Evolutionary conservation across 352 stramenopile species (phyloP).

Genomic region (Blastocystis sp.): DNA sequence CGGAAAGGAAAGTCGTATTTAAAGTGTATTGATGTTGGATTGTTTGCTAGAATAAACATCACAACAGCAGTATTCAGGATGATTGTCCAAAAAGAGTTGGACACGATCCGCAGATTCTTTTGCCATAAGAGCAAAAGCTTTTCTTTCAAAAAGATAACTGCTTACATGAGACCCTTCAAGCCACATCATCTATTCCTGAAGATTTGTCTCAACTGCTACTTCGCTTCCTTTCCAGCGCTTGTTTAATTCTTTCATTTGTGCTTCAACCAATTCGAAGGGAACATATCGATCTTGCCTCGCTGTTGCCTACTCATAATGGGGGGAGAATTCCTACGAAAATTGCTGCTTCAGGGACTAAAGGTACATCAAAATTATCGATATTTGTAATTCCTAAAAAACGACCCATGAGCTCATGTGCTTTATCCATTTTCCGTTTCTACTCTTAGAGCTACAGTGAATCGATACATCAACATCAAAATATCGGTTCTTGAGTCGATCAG

Average conservation of each 20-base stretch:
- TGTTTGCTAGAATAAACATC: not conserved
- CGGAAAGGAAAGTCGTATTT: constrained; percentile 27
- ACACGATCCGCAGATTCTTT: constrained; percentile 11
- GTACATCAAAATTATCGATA: constrained; percentile 45
- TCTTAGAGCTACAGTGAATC: not conserved
- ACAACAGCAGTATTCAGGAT: constrained; percentile 3
- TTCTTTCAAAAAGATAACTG: constrained; percentile 55
- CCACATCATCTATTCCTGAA: not conserved
- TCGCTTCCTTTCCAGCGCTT: constrained; percentile 34
- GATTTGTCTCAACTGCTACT: not conserved
- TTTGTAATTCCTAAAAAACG: constrained; percentile 36
- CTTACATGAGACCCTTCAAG: constrained; percentile 45
- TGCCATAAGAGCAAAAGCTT: constrained; percentile 38
- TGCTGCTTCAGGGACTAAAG: constrained; percentile 18
- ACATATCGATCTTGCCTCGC: constrained; percentile 47
- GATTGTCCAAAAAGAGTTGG: constrained; percentile 1
- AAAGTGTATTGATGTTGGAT: not conserved
- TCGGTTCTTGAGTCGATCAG: constrained; percentile 52
- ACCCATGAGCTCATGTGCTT: constrained; percentile 51
- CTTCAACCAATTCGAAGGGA: constrained; percentile 53
- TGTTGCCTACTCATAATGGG: not conserved
- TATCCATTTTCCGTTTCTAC: constrained; percentile 57
- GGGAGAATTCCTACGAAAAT: not conserved
- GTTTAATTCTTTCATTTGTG: constrained; percentile 42
- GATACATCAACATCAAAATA: constrained; percentile 43